Evolutionary conservation across 1,139 yeast genomes (phyloP).

Genomic region (Diutina ranongensis): DNA sequence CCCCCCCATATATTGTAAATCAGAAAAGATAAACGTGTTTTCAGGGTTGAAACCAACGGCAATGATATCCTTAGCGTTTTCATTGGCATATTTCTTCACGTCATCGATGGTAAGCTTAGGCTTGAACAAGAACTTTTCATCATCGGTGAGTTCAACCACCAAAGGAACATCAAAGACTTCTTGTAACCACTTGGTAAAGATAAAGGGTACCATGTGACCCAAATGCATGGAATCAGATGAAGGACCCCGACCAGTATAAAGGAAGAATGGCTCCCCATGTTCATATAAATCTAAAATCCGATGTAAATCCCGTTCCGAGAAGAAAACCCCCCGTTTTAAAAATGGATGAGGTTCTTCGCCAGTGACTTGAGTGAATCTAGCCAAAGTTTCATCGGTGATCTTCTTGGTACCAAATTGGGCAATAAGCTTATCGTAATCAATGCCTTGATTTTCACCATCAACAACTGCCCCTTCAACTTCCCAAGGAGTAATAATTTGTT

Average conservation of each 20-base stretch:
- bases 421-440: constrained; percentile 83
- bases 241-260: constrained; percentile 98
- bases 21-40: constrained; percentile 91
- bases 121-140: constrained; percentile 93
- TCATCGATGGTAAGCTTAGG: constrained; percentile 81
- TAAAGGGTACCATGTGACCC: constrained; percentile 95
- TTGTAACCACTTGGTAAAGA: constrained; percentile 96
- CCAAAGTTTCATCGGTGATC: constrained; percentile 60
- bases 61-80: constrained; percentile 87
- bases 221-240: constrained; percentile 90
- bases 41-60: constrained; percentile 92
- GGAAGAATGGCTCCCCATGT: constrained; percentile 88
- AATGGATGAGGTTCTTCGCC: constrained; percentile 93
- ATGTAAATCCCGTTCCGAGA: constrained; percentile 81
- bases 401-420: constrained; percentile 78
- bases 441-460: constrained; percentile 67
- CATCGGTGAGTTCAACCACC: constrained; percentile 92
- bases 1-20: constrained; percentile 86
- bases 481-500: constrained; percentile 90
- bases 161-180: constrained; percentile 97
- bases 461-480: constrained; percentile 98
- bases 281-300: constrained; percentile 81
- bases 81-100: constrained; percentile 65
- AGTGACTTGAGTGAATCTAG: constrained; percentile 67
- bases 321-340: constrained; percentile 83